phyloP scores from a whole-genome alignment of 1,139 yeast species.

The Suhomyces atakaporum region DNA sequence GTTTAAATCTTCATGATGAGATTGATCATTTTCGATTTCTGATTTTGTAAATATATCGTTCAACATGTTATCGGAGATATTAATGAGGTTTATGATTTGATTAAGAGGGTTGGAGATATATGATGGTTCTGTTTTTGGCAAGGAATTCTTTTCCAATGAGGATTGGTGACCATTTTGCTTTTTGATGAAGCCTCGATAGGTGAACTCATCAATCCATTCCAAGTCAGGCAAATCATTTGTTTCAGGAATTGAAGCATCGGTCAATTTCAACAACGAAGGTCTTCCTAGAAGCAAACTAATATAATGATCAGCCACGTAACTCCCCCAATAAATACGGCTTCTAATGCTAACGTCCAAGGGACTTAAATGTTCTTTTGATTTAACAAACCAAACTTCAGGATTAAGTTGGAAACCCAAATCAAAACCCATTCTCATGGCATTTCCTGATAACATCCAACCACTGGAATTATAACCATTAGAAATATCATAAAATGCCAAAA shows the following conservation, averaged over 20 bases:
- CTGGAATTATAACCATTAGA: conserved; percentile 56
- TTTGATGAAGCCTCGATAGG: conserved; percentile 28
- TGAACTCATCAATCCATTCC: conserved; percentile 54
- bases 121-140: conserved; percentile 23
- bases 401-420: conserved; percentile 66
- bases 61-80: conserved; percentile 55
- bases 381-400: conserved; percentile 59
- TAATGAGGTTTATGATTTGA: conserved; percentile 49
- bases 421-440: conserved; percentile 64
- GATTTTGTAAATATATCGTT: conserved; percentile 51
- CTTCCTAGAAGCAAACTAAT: conserved; percentile 60
- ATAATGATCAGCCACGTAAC: conserved; percentile 65
- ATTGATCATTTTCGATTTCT: conserved; percentile 20
- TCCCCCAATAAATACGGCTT: conserved; percentile 67
- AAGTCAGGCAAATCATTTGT: conserved; percentile 63
- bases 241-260: conserved; percentile 63
- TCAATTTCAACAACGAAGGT: conserved; percentile 55
- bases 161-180: conserved; percentile 17
- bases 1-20: conserved; percentile 30
- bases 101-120: conserved; percentile 52
- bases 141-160: neutral
- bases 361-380: conserved; percentile 29
- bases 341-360: conserved; percentile 54
- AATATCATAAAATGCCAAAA: conserved; percentile 58
- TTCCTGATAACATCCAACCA: conserved; percentile 64